Evolutionary conservation across 2,329 filamentous ascomycete species (phyloP), one percentile per base, ranked within the genome.

Genomic region (Alternaria ethzedia): DNA sequence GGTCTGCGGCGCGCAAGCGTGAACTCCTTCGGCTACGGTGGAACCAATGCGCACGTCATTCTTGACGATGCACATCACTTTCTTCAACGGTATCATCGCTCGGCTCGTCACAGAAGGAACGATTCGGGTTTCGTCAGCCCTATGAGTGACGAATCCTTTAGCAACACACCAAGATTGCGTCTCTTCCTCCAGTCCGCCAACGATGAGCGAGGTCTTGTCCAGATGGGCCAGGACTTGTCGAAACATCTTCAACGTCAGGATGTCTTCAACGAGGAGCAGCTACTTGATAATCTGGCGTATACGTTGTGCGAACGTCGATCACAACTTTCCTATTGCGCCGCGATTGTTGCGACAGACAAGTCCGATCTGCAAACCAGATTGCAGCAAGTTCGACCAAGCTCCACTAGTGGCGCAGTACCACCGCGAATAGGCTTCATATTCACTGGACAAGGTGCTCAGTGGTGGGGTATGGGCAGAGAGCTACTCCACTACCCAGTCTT

Each of bases 361-460:
- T 4, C 47, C 20, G 56, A 63, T 21, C 36, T 65, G 6, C 50
- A 58, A 26, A 46, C 12, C 9, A 56, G 45, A 46, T n/a, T 58
- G 25, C 43, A 23, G 20, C 43, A 47, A 11, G 17, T 45, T 7
- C 21, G 28, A n/a, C 32, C 55, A 28, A 6, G 21, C 12, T 54
- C 56, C 9, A 25, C 20, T 12, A 54, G 10, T 13, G 12, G 21
- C 15, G 47, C 46, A 3, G 21, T 28, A 15, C 21, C 57, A 9
- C 61, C 59, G 12, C 21, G 54, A 1, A 28, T 70, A 20, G 57
- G 52, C 50, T 75, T 67, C 36, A 70, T 83, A 0, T 83, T 83
- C 61, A 82, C 81, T 0, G 82, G 82, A 4, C 82, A 83, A 59
- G 82, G 82, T 21, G 81, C 80, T 2, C 81, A 82, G 44, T 83